A percentile compares a stretch with the other conserved stretches of the same genome.
These are phyloP conservation scores for Chenopodium quinoa DNA, from an alignment of 148 eudicot genomes.

Conservation along the genomic window DNA sequence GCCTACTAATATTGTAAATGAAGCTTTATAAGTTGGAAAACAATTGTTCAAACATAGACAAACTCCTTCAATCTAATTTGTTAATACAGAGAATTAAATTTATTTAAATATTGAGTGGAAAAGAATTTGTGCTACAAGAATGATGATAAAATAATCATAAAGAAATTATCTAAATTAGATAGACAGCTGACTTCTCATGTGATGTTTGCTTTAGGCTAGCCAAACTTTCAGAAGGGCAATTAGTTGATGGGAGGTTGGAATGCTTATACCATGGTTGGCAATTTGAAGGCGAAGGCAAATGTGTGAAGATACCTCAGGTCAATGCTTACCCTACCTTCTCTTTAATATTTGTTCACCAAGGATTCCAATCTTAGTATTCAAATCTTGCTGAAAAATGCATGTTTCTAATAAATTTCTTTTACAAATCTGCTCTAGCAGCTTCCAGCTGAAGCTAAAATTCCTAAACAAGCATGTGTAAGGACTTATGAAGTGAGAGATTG, in stretches of 20 bases:
- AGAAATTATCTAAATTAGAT: not conserved
- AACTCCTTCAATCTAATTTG: not conserved
- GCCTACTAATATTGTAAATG: not conserved
- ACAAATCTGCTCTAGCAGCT: conserved; percentile 43
- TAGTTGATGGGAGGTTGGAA: conserved; percentile 85
- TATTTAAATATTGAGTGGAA: not conserved
- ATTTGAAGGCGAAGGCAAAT: conserved; percentile 89
- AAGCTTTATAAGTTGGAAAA: not conserved
- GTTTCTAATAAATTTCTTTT: conserved; percentile 7
- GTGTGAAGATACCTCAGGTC: conserved; percentile 98
- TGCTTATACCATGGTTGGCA: conserved; percentile 99
- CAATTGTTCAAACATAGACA: too few relatives aligned
- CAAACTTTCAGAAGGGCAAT: conserved; percentile 94
- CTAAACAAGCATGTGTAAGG: conserved; percentile 73
- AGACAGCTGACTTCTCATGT: not conserved
- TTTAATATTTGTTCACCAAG: not conserved
- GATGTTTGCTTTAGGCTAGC: conserved; percentile 56
- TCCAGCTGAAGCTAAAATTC: conserved; percentile 76
- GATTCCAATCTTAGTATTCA: not conserved
- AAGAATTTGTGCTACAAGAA: not conserved
- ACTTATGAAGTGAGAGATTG: conserved; percentile 75
- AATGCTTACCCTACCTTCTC: conserved; percentile 9
- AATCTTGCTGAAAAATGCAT: not conserved
- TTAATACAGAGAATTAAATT: too few relatives aligned
- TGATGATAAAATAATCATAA: not conserved